These are phyloP conservation scores for Lachancea lanzarotensis DNA, from an alignment of 805 yeast species.

Conservation along the genomic window DNA sequence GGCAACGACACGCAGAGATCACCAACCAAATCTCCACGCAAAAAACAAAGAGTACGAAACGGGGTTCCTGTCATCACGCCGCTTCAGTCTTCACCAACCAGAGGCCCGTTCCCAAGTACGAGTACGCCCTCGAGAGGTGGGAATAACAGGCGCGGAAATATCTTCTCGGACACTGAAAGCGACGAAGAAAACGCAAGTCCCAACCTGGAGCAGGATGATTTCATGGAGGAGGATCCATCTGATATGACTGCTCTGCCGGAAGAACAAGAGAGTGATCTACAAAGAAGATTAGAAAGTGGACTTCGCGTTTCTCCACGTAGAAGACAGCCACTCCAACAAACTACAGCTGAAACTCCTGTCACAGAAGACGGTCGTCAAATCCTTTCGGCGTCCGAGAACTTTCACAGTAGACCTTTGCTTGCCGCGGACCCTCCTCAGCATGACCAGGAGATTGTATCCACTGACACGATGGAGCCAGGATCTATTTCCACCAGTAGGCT, in stretches of 20 bases:
- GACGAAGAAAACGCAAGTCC: constrained; percentile 26
- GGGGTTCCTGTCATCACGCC: constrained; percentile 1
- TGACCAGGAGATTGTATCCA: constrained; percentile 17
- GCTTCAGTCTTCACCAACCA: constrained; percentile 7
- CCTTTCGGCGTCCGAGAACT: constrained; percentile 5
- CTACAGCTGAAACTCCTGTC: constrained; percentile 3
- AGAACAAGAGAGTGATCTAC: constrained; percentile 29
- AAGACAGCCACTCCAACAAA: constrained; percentile 2
- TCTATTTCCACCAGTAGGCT: constrained; percentile 46
- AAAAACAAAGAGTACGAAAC: constrained; percentile 30
- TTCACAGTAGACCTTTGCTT: constrained; percentile 11
- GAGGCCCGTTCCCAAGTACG: neutral
- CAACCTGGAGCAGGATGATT: constrained; percentile 25
- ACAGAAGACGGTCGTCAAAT: constrained; percentile 8
- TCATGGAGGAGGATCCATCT: constrained; percentile 12
- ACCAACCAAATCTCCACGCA: constrained; percentile 35
- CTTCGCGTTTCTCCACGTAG: constrained; percentile 30
- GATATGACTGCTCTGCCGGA: constrained; percentile 26
- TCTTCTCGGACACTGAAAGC: constrained; percentile 30
- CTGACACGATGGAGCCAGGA: constrained; percentile 24
- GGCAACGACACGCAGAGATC: constrained; percentile 29
- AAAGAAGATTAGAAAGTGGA: constrained; percentile 23
- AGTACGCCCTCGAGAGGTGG: constrained; percentile 32
- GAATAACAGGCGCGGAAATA: constrained; percentile 29
- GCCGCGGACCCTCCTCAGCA: constrained; percentile 15